A percentile compares a stretch with the other conserved stretches of the same genome.
These are phyloP conservation scores for Hymenoscyphus albidus DNA, from an alignment of 2,329 filamentous ascomycete genomes.

Conservation along the genomic window DNA sequence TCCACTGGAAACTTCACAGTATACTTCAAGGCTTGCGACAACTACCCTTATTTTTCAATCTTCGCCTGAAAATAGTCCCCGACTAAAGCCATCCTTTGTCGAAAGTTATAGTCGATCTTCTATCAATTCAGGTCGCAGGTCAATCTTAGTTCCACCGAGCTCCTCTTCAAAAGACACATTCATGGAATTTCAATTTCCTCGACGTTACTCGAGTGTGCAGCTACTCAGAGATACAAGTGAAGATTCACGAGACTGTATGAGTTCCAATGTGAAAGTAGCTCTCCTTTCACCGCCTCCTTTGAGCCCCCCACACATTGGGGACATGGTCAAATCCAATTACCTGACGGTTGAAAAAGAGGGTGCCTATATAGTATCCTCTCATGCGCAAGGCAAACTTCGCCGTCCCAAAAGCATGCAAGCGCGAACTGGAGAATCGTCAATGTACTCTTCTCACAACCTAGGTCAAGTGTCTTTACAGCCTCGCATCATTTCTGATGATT, in stretches of 20 bases:
- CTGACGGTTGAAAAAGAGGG: neutral
- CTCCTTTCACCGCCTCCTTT: constrained; percentile 8
- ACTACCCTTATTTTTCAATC: constrained; percentile 2
- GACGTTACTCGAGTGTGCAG: constrained; percentile 24
- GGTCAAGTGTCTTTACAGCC: constrained; percentile 38
- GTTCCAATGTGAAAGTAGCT: constrained; percentile 3
- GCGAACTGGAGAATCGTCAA: constrained; percentile 3
- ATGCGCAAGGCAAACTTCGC: constrained; percentile 12
- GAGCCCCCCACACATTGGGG: constrained; percentile 6
- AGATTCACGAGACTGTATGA: constrained; percentile 1
- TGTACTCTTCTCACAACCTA: constrained; percentile 37
- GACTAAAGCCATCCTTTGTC: neutral
- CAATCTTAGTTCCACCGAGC: constrained; percentile 20
- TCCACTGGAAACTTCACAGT: neutral
- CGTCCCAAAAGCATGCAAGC: constrained; percentile 27
- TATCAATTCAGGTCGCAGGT: constrained; percentile 11
- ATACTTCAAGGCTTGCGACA: neutral
- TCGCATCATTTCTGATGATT: neutral
- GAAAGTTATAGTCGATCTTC: neutral
- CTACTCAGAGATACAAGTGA: constrained; percentile 9
- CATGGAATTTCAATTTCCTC: constrained; percentile 23
- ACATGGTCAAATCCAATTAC: neutral
- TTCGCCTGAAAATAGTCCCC: neutral
- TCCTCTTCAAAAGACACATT: constrained; percentile 14
- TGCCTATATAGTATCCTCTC: neutral